Evolutionary conservation across 1,284 basidiomycete species (phyloP).

Genomic region (Kwoniella shivajii): DNA sequence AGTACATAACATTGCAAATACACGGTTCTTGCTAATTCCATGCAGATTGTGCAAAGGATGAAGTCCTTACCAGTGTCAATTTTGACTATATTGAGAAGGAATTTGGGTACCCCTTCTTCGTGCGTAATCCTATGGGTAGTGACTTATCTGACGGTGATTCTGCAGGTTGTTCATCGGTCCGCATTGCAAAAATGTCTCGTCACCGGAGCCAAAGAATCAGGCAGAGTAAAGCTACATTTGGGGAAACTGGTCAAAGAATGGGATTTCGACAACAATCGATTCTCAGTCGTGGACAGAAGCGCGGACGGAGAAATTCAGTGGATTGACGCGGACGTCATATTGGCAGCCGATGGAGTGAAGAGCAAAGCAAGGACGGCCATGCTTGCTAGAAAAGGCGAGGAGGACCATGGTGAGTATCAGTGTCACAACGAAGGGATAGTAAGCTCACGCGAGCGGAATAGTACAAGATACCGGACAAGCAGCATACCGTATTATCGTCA

Average conservation of each 20-base stretch:
- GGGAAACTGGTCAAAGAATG: slow-evolving; percentile 40
- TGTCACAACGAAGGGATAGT: background rate
- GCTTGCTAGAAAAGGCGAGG: slow-evolving; percentile 41
- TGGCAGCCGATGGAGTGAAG: slow-evolving; percentile 54
- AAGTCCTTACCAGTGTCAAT: slow-evolving; percentile 40
- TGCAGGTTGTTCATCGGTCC: slow-evolving; percentile 45
- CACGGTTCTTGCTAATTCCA: background rate
- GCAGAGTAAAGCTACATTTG: slow-evolving; percentile 42
- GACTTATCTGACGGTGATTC: background rate
- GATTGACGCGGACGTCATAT: slow-evolving; percentile 49
- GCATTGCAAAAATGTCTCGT: slow-evolving; percentile 48
- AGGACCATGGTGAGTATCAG: slow-evolving; percentile 36
- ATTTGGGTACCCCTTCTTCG: slow-evolving; percentile 42
- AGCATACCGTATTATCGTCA: slow-evolving; percentile 53
- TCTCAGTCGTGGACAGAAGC: slow-evolving; percentile 25
- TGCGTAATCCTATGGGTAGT: slow-evolving; percentile 12
- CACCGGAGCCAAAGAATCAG: slow-evolving; percentile 26
- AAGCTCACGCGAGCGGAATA: background rate
- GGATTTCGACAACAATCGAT: slow-evolving; percentile 43
- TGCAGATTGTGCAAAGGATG: slow-evolving; percentile 41
- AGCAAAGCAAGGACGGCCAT: slow-evolving; percentile 42
- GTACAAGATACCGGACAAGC: slow-evolving; percentile 54
- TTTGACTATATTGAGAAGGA: slow-evolving; percentile 42
- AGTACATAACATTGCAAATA: slow-evolving; percentile 5
- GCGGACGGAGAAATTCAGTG: slow-evolving; percentile 24